A percentile compares a stretch with the other conserved stretches of the same genome.
These are phyloP conservation scores for Quillaja saponaria DNA, from an alignment of 306 rosid species.

Conservation along the genomic window DNA sequence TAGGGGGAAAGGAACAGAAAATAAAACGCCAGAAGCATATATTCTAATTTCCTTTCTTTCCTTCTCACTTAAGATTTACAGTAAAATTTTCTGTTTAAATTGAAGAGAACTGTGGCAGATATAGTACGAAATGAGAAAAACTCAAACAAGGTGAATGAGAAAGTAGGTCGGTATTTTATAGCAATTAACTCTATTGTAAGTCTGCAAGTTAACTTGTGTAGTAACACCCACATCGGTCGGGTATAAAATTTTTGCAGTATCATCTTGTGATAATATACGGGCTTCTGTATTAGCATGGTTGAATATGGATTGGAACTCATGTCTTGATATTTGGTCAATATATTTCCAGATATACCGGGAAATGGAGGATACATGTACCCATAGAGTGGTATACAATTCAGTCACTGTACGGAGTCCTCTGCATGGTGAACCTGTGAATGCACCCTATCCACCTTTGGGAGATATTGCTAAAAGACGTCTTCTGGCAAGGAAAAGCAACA, in stretches of 20 bases:
- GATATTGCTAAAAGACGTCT: slow-evolving; percentile 80
- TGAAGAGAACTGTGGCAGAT: neutral
- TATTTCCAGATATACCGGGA: slow-evolving; percentile 78
- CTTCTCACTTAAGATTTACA: too few relatives aligned
- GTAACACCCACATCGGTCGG: neutral
- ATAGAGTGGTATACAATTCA: slow-evolving; percentile 68
- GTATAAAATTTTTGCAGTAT: neutral
- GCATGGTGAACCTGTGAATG: slow-evolving; percentile 74
- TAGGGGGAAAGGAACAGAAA: too few relatives aligned
- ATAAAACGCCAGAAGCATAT: neutral
- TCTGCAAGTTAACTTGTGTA: neutral
- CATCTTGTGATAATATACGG: slow-evolving; percentile 5
- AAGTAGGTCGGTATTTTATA: neutral
- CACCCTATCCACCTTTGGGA: slow-evolving; percentile 78
- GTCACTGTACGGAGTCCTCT: slow-evolving; percentile 58
- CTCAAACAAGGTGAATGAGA: neutral
- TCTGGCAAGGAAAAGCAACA: slow-evolving; percentile 79
- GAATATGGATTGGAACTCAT: slow-evolving; percentile 20
- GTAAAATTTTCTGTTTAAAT: too few relatives aligned
- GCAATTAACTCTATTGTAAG: neutral
- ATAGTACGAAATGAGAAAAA: neutral
- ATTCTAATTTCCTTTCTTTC: too few relatives aligned
- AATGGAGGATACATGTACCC: slow-evolving; percentile 58
- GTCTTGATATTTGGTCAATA: slow-evolving; percentile 25
- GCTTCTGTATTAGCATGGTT: slow-evolving; percentile 16